Conservation (phyloP, 768 basidiomycete species). For the Suillus sp. region DNA sequence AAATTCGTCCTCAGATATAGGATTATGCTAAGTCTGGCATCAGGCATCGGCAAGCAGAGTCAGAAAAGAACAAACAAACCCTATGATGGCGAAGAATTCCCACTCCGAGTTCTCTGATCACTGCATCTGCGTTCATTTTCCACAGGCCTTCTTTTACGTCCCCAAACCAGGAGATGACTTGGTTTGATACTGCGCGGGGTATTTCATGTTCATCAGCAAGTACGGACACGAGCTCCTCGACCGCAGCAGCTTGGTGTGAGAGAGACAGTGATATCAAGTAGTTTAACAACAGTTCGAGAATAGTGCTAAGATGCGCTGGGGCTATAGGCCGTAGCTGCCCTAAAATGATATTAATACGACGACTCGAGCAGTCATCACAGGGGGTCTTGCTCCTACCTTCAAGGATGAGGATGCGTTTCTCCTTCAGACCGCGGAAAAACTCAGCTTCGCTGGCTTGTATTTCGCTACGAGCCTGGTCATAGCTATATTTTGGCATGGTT, state of each 20-base stretch:
- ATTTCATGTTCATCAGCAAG: conserved; percentile 78
- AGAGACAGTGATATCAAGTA: conserved; percentile 66
- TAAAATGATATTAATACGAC: conserved; percentile 29
- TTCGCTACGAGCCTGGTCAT: conserved; percentile 59
- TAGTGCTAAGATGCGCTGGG: conserved; percentile 59
- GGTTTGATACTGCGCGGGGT: conserved; percentile 55
- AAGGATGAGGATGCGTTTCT: conserved; percentile 72
- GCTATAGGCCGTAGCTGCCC: conserved; percentile 77
- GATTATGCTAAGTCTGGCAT: conserved; percentile 50
- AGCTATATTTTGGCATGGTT: conserved; percentile 47
- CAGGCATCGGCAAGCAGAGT: neutral
- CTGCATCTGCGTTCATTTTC: conserved; percentile 60
- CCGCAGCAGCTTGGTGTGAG: conserved; percentile 50
- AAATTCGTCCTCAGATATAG: conserved; percentile 58
- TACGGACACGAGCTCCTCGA: conserved; percentile 58
- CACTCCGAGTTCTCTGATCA: conserved; percentile 77
- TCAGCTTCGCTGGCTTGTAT: conserved; percentile 87
- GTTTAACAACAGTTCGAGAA: conserved; percentile 78
- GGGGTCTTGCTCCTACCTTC: conserved; percentile 48
- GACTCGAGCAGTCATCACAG: neutral
- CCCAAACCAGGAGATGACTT: conserved; percentile 87
- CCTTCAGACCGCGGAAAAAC: conserved; percentile 60
- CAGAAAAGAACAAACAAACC: conserved; percentile 35
- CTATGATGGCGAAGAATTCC: conserved; percentile 66
- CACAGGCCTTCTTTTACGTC: conserved; percentile 55